These are phyloP conservation scores for Triticum dicoccoides DNA, from an alignment of 176 grass and related monocot genomes.

Conservation along the genomic window DNA sequence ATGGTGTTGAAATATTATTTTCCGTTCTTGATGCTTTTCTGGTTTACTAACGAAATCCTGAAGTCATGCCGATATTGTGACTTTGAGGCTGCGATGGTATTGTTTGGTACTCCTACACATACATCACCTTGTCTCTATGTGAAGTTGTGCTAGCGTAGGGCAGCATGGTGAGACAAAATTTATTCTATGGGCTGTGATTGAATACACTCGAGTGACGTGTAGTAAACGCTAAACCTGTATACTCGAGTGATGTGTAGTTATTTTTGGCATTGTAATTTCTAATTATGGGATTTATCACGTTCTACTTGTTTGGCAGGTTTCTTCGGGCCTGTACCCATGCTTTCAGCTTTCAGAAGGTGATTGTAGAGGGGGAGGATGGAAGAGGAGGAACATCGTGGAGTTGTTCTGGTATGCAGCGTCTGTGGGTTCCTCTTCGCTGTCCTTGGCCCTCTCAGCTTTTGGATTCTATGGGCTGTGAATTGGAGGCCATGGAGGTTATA, in stretches of 20 bases:
- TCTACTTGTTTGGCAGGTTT: slow-evolving; percentile 33
- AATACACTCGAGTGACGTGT: no score
- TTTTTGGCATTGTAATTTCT: slow-evolving; percentile 15
- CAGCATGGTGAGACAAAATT: not conserved
- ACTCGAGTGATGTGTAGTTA: not conserved
- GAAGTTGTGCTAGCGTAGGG: not conserved
- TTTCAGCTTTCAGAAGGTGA: slow-evolving; percentile 58
- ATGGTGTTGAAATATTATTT: slow-evolving; percentile 1
- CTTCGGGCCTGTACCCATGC: slow-evolving; percentile 38
- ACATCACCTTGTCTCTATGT: not conserved
- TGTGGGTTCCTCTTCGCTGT: slow-evolving; percentile 82
- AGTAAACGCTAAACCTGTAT: slow-evolving; percentile 19
- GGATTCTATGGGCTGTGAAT: slow-evolving; percentile 95
- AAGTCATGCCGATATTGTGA: not conserved
- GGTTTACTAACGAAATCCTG: not conserved
- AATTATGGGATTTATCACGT: not conserved
- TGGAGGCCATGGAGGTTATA: slow-evolving; percentile 99
- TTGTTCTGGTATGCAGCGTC: slow-evolving; percentile 81
- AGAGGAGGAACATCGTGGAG: slow-evolving; percentile 63
- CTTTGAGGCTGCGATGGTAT: not conserved
- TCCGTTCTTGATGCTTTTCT: not conserved
- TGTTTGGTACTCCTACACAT: not conserved
- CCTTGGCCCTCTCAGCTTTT: slow-evolving; percentile 90
- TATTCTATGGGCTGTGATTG: not conserved
- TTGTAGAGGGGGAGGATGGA: slow-evolving; percentile 63